Base-by-base conservation (phyloP, 2,329 filamentous ascomycete species). In the Ophiostoma quercus region DNA sequence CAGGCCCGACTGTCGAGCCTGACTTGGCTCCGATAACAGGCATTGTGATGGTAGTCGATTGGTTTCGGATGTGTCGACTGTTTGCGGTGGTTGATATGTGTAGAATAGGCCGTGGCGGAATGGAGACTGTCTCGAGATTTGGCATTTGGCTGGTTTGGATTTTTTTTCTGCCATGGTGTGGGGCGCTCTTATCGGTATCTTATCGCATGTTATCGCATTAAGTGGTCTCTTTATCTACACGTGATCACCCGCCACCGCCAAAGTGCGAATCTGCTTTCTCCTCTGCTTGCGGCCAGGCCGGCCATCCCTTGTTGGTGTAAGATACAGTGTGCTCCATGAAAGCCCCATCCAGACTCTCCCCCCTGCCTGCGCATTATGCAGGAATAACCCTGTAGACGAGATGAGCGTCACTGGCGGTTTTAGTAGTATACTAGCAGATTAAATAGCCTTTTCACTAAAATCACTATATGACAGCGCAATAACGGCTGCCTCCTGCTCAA, bases 1-100 rank as follows among this genome's bases (percentile, higher is more conserved):
- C 88, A 12, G 93, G 94, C 22, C 92, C 90, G 47, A 84, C 80
- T 14, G 81, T 79, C 47, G 84, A 80, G 71, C 81, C 84, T 57
- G 82, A 79, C 67, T 79, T 80, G 66, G 81, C 79, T 74, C 81
- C 79, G 37, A 88, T 75, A 34, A 85, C 81, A n/a, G 85, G 84
- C 86, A 88, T 88, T 14, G 73, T 77, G 73, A 14, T 43, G 11
- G 63, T 65, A 22, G 37, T 47, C 37, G n/a, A 12, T 66, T 0
- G 19, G 19, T 16, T 47, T 16, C 3, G 16, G 12, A 8, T 41
- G 22, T 16, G 22, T 66, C 65, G 65, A 47, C 39, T 22, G 34
- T 16, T 66, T 66, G 65, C 34, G 19, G 32, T 22, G 8, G 19
- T 39, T 39, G 34, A 54, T 51, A n/a, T 22, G 19, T 47, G 43